Evolutionary conservation across 495 filamentous ascomycete genomes (phyloP).

Genomic region (Elaphomyces granulatus): DNA sequence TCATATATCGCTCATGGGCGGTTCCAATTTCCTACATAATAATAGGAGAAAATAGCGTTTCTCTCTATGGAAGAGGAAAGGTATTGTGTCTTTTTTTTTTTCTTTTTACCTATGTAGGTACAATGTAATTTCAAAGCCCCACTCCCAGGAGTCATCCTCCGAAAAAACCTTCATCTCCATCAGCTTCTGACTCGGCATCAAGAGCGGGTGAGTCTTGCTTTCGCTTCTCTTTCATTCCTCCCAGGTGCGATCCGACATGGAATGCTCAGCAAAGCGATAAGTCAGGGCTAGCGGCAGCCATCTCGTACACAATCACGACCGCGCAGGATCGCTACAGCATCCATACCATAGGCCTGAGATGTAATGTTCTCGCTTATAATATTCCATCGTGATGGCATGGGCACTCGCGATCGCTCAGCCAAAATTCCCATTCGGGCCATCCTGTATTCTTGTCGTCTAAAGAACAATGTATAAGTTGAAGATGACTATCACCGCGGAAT

Average conservation of each 20-base stretch:
- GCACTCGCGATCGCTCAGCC: slow-evolving; percentile 2
- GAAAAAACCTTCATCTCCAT: slow-evolving; percentile 1
- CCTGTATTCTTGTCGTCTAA: slow-evolving; percentile 1
- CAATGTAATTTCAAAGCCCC: no score
- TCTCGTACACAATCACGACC: slow-evolving; percentile 1
- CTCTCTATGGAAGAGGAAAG: no score
- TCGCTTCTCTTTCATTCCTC: slow-evolving; percentile 1
- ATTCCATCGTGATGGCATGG: slow-evolving; percentile 2
- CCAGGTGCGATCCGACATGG: slow-evolving; percentile 4
- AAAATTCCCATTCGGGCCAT: slow-evolving; percentile 6
- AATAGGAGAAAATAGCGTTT: no score
- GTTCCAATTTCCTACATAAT: no score
- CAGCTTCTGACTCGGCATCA: slow-evolving; percentile 1
- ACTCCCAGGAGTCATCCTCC: no score
- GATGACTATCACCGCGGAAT: no score
- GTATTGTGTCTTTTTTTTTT: no score
- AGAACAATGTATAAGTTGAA: not conserved
- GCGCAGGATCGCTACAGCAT: slow-evolving; percentile 2
- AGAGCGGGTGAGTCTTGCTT: slow-evolving; percentile 2
- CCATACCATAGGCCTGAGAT: slow-evolving; percentile 4
- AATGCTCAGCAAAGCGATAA: slow-evolving; percentile 2
- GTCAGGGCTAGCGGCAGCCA: slow-evolving; percentile 2
- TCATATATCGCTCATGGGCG: no score
- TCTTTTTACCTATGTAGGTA: no score
- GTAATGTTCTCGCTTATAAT: slow-evolving; percentile 4